Evolutionary conservation across 805 yeast species (phyloP), one percentile per base, ranked within the genome.

Genomic region (Brettanomyces custersianus): DNA sequence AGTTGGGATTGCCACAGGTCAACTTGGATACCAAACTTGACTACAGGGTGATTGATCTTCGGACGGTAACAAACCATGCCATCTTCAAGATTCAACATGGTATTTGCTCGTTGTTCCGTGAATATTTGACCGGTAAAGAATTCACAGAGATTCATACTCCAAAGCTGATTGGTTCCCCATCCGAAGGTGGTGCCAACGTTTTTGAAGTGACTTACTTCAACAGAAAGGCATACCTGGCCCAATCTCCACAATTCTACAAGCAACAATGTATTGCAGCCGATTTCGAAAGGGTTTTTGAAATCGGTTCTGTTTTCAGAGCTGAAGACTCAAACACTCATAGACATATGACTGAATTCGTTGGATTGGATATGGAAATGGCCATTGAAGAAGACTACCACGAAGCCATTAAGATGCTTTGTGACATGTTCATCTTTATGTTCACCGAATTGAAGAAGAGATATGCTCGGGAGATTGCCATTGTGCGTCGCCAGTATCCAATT

Each of bases 291-390:
- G 99, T 92, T 33, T 92, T 77, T 58, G 99, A 92, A 68, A 73
- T 92, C 54, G 97, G 92, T 2, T 97, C 99, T 25, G 97, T 92
- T 30, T 92, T 92, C 75, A 78, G 99, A 66, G 99, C 99, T 39
- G 99, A 92, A 64, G 90, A 92, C 72, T 90, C 97, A 43, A 88
- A 92, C 70, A 90, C 98, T 16, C 97, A 92, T 63, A 88, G 99
- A 68, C 99, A 92, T 65, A 80, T 92, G 95, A 92, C 99, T 39
- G 99, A 92, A 65, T 92, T 92, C 61, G 83, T 82, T 43, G 99
- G 99, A 40, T 77, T 94, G 52, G 99, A 92, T 70, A 65, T 92
- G 65, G 99, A 92, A 66, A 87, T 92, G 95, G 84, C 96, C 9
- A 83, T 92, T 56, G 97, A 92, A 67, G 96, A 88, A 66, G 96